Evolutionary conservation across 192 early-diverging fungal species (phyloP), one percentile per base, ranked within the genome.

Genomic region (Phycomyces blakesleeanus): DNA sequence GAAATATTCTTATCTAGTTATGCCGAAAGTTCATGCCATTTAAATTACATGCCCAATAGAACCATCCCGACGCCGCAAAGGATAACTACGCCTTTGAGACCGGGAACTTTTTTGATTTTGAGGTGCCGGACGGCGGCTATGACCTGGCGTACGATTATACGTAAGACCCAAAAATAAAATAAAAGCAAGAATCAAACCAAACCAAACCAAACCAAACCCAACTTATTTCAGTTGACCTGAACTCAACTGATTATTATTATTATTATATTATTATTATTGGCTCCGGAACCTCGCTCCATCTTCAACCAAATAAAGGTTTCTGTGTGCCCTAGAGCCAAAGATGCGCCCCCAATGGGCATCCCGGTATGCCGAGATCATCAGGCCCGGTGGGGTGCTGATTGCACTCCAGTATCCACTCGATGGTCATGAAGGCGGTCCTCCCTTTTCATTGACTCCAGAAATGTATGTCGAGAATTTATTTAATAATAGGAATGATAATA

Each of bases 101-200:
- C 1, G 81, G 72, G 54, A 88, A 94, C 69, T 94, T 94, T 73
- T 94, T 89, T 73, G 76, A 76, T 16, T 90, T 88, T 69, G 63
- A 76, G 1, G 66, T 74, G 0, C 81, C 84, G 10, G 61, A 59
- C 1, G 77, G 63, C 34, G 79, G 80, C 54, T 94, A 81, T 77
- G 83, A 88, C 52, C 75, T 95, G 15, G 79, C 91, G 3, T 93
- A 85, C 54, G 93, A 95, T 72, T 91, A 92, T 68, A 92, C 91
- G 77, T 85, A 77, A 68, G 76, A 55, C 14, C n/a, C n/a, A n/a
- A 18, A 26, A 47, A 41, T 12, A 9, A 37, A 16, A 20, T 15
- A 39, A 55, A 14, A 24, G 53, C 53, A 20, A 18, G 15, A 24
- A 18, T 27, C 40, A 41, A 41, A 41, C 40, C 6, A 41, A 41